Percentiles rank a stretch among this genome's conserved stretches.
phyloP scores from a whole-genome alignment of 1,139 yeast species.

The Candida glucosophila region DNA sequence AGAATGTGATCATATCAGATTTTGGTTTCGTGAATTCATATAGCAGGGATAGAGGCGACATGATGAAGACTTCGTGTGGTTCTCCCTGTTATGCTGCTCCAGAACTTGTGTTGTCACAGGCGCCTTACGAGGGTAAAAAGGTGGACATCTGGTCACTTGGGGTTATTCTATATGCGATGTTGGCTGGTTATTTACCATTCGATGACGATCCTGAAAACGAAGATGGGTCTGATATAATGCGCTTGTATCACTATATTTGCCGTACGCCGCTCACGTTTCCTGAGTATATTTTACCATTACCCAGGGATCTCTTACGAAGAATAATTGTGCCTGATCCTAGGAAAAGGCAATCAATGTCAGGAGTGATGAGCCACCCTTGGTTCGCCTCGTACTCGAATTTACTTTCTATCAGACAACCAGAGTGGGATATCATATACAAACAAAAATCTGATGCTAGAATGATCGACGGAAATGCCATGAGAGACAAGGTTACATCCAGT shows the following conservation, averaged over 20 bases:
- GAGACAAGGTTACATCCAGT: slow-evolving; percentile 34
- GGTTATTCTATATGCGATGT: slow-evolving; percentile 90
- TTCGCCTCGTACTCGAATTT: slow-evolving; percentile 71
- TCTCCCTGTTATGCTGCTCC: slow-evolving; percentile 99
- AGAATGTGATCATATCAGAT: slow-evolving; percentile 71
- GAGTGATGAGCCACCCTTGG: slow-evolving; percentile 83
- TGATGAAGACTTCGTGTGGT: slow-evolving; percentile 95
- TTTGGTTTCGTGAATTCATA: slow-evolving; percentile 92
- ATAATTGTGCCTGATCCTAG: slow-evolving; percentile 84
- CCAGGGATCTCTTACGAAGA: slow-evolving; percentile 81
- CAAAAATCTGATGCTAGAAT: slow-evolving; percentile 19
- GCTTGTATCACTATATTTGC: slow-evolving; percentile 85
- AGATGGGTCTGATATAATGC: slow-evolving; percentile 89
- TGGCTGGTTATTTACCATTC: slow-evolving; percentile 94
- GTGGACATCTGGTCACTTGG: slow-evolving; percentile 98
- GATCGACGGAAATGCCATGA: slow-evolving; percentile 16
- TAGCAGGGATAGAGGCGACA: slow-evolving; percentile 51
- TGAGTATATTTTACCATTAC: slow-evolving; percentile 83
- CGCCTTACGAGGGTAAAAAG: slow-evolving; percentile 86
- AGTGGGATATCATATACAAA: slow-evolving; percentile 68
- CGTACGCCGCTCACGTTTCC: slow-evolving; percentile 91
- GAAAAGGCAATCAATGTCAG: slow-evolving; percentile 59
- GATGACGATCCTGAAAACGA: slow-evolving; percentile 97
- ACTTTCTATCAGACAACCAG: slow-evolving; percentile 74
- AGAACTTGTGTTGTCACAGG: slow-evolving; percentile 80